These are phyloP conservation scores for Biscogniauxia marginata DNA, from an alignment of 2,329 filamentous ascomycete genomes.

Conservation along the genomic window DNA sequence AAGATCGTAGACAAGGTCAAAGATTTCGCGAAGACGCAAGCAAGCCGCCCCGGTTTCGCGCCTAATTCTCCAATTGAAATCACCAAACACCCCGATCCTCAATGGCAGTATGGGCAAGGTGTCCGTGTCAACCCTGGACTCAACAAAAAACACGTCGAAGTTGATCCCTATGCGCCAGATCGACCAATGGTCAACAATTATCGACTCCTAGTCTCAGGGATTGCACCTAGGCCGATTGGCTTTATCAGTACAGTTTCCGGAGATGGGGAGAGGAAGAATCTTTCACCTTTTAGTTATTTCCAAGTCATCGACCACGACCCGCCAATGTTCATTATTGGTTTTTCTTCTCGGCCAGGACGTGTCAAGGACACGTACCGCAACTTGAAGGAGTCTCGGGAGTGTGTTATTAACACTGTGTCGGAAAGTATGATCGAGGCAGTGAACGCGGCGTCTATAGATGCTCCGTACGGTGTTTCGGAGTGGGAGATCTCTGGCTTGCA, in stretches of 20 bases:
- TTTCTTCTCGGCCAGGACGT: constrained; percentile 51
- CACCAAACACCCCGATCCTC: not conserved
- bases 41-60: not conserved
- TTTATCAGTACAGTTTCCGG: constrained; percentile 55
- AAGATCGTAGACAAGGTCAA: not conserved
- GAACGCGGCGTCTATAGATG: constrained; percentile 58
- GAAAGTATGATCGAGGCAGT: constrained; percentile 63
- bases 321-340: constrained; percentile 59
- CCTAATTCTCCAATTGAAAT: not conserved
- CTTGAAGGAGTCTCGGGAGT: constrained; percentile 55
- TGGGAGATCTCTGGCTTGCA: constrained; percentile 20
- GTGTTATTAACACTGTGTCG: constrained; percentile 60
- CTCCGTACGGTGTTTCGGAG: constrained; percentile 56
- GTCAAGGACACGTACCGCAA: constrained; percentile 61
- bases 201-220: not conserved
- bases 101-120: not conserved
- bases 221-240: constrained; percentile 44
- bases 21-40: not conserved
- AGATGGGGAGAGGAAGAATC: constrained; percentile 52
- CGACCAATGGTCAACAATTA: not conserved
- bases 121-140: not conserved
- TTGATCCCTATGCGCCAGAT: not conserved
- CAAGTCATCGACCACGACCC: constrained; percentile 63
- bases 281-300: constrained; percentile 63
- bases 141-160: not conserved